phyloP scores from a whole-genome alignment of 805 yeast species.

The Brettanomyces nanus region DNA sequence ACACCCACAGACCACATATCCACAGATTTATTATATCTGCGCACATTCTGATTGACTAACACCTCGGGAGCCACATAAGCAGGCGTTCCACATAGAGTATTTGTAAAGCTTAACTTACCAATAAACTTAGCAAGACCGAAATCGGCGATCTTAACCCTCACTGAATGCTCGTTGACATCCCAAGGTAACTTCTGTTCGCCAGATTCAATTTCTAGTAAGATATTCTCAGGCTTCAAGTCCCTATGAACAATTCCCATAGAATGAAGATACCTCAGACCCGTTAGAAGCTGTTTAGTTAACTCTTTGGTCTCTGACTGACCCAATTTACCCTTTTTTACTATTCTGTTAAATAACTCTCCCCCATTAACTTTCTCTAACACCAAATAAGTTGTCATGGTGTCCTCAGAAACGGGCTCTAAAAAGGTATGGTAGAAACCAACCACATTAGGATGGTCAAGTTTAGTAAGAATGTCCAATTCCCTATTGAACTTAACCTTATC shows the following conservation, averaged over 20 bases:
- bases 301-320: conserved; percentile 56
- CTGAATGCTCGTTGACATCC: conserved; percentile 52
- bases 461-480: conserved; percentile 58
- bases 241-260: conserved; percentile 90
- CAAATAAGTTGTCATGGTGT: conserved; percentile 44
- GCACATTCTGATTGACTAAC: conserved; percentile 37
- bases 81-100: conserved; percentile 79
- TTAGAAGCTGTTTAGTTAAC: conserved; percentile 40
- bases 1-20: conserved; percentile 84
- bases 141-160: conserved; percentile 70
- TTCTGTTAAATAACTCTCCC: conserved; percentile 70
- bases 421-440: conserved; percentile 53
- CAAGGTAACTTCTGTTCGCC: conserved; percentile 37
- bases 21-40: conserved; percentile 60
- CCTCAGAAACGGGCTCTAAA: conserved; percentile 41
- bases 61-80: conserved; percentile 86
- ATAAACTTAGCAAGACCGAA: conserved; percentile 67
- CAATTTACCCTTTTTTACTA: conserved; percentile 54
- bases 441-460: conserved; percentile 62
- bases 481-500: conserved; percentile 37
- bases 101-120: conserved; percentile 67
- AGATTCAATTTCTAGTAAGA: conserved; percentile 49
- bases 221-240: conserved; percentile 89
- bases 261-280: conserved; percentile 81
- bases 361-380: conserved; percentile 68